Conservation (phyloP, 139 green algal genomes). For the Ettlia oleoabundans region DNA sequence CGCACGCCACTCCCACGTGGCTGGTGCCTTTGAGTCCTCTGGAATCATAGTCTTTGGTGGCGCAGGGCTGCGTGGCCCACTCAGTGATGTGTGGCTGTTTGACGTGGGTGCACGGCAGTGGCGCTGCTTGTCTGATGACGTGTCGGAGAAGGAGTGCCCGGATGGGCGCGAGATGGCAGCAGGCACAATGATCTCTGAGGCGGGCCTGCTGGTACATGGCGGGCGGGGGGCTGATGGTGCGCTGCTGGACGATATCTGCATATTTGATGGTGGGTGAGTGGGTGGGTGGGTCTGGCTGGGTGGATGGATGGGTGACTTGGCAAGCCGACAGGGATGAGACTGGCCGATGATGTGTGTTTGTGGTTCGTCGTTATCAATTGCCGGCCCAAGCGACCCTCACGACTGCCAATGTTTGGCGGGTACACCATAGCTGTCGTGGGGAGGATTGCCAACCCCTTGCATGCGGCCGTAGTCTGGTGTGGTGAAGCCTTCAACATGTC, state of each 20-base stretch:
- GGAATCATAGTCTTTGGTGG: constrained; percentile 65
- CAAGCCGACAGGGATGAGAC: too few species aligned
- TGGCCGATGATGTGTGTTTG: too few species aligned
- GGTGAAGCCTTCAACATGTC: too few species aligned
- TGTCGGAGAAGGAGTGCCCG: constrained; percentile 38
- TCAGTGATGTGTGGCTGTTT: constrained; percentile 72
- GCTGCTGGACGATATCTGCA: constrained; percentile 55
- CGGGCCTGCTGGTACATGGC: constrained; percentile 65
- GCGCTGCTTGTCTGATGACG: constrained; percentile 29
- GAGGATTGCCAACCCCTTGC: too few species aligned
- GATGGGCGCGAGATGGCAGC: constrained; percentile 67
- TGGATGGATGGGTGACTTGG: too few species aligned
- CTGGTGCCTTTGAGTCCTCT: constrained; percentile 37
- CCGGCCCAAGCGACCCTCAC: too few species aligned
- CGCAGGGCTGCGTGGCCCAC: constrained; percentile 58
- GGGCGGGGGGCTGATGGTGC: constrained; percentile 52
- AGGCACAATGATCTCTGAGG: constrained; percentile 54
- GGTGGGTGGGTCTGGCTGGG: too few species aligned
- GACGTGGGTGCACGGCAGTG: neutral
- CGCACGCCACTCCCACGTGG: constrained; percentile 64
- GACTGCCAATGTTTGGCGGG: too few species aligned
- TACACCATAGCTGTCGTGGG: too few species aligned
- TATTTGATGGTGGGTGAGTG: constrained; percentile 59
- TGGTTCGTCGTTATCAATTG: too few species aligned
- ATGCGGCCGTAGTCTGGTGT: too few species aligned